phyloP scores from a whole-genome alignment of 2,329 filamentous ascomycete species.

The Trichoderma hamatum region DNA sequence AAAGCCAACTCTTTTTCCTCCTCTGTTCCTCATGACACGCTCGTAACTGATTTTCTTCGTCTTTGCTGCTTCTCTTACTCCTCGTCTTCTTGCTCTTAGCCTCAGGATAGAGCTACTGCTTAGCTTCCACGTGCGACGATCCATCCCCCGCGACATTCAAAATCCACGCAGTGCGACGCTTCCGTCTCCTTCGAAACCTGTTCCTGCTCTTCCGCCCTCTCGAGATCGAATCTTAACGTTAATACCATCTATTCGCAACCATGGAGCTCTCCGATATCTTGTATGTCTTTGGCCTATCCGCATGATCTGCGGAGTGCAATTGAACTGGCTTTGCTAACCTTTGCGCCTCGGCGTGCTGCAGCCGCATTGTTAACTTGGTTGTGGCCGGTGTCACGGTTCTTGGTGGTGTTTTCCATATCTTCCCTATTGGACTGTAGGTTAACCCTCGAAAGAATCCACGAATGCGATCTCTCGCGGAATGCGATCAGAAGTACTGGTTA shows the following conservation, averaged over 20 bases:
- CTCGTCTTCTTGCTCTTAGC: neutral
- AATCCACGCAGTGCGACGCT: conserved; percentile 18
- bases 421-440: conserved; percentile 62
- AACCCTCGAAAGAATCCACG: neutral
- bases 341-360: conserved; percentile 43
- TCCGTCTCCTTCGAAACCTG: neutral
- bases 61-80: neutral
- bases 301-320: neutral
- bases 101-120: neutral
- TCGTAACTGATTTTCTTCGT: neutral
- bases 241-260: neutral
- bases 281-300: neutral
- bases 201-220: neutral
- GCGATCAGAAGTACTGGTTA: neutral
- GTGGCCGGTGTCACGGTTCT: conserved; percentile 86
- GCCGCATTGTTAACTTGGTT: conserved; percentile 91
- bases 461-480: neutral
- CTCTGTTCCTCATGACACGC: neutral
- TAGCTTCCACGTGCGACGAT: conserved; percentile 6
- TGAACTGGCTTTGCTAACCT: conserved; percentile 16
- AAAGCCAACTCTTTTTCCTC: neutral
- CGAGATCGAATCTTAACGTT: neutral
- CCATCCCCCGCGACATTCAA: conserved; percentile 4
- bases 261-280: conserved; percentile 27
- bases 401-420: conserved; percentile 77